These are phyloP conservation scores for Haplosporangium gracile DNA, from an alignment of 192 early-diverging fungal species.

Conservation along the genomic window DNA sequence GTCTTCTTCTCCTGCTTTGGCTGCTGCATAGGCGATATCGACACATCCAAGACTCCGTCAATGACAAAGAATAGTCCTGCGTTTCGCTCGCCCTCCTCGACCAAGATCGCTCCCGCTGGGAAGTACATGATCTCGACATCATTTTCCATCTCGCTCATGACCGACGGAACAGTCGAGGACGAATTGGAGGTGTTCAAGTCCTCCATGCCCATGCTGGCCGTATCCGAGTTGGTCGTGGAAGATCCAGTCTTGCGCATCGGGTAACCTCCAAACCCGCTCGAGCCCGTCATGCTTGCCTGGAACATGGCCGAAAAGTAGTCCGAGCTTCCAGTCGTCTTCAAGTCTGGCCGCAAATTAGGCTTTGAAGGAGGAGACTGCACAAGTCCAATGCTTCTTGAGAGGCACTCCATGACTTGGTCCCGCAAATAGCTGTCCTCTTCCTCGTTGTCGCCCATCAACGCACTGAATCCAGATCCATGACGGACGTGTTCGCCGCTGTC, in stretches of 20 bases:
- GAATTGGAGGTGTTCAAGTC: constrained; percentile 37
- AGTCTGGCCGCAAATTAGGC: constrained; percentile 20
- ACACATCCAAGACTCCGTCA: constrained; percentile 88
- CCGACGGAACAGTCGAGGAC: constrained; percentile 35
- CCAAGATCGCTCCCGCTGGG: constrained; percentile 78
- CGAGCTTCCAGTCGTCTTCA: constrained; percentile 45
- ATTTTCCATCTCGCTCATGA: constrained; percentile 61
- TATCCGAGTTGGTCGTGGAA: constrained; percentile 40
- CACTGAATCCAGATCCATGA: constrained; percentile 55
- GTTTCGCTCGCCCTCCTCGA: constrained; percentile 87
- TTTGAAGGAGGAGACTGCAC: constrained; percentile 26
- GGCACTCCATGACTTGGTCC: constrained; percentile 72
- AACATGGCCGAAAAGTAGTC: constrained; percentile 55
- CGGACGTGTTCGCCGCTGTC: constrained; percentile 42
- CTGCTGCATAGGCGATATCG: constrained; percentile 60
- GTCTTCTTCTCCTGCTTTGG: constrained; percentile 14
- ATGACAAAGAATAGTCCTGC: constrained; percentile 93
- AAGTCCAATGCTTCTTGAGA: constrained; percentile 72
- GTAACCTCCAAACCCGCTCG: constrained; percentile 8
- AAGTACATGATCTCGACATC: constrained; percentile 83
- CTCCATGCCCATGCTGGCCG: constrained; percentile 17
- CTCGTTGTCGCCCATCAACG: constrained; percentile 55
- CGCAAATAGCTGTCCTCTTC: constrained; percentile 71
- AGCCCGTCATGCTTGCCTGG: constrained; percentile 36
- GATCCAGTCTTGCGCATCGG: constrained; percentile 45